Conservation (phyloP, 345 rosid species). For the Citrus unshiu region DNA sequence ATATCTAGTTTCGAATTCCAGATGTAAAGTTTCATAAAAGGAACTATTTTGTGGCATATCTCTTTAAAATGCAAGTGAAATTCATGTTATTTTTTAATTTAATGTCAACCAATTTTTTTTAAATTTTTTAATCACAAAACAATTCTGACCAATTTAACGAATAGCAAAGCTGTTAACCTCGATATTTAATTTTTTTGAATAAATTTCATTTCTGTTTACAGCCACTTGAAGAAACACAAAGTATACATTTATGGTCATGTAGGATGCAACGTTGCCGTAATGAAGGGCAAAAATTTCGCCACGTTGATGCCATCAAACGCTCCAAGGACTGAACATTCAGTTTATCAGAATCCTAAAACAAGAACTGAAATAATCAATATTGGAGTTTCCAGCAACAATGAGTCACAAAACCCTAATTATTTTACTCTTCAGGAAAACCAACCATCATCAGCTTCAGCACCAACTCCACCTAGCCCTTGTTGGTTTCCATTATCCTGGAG, state of each 20-base stretch:
- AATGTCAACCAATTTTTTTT: too few relatives aligned
- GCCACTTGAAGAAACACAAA: slow-evolving; percentile 34
- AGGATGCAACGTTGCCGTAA: slow-evolving; percentile 43
- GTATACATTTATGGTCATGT: slow-evolving; percentile 30
- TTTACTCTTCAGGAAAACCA: slow-evolving; percentile 5
- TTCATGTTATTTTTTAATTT: too few relatives aligned
- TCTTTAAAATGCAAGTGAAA: too few relatives aligned
- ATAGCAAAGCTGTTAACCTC: too few relatives aligned
- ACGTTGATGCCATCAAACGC: slow-evolving; percentile 36
- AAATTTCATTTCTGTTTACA: slow-evolving; percentile 10
- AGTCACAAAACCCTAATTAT: not conserved
- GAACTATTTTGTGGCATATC: too few relatives aligned
- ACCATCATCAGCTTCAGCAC: not conserved
- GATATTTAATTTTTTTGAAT: too few relatives aligned
- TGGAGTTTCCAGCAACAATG: not conserved
- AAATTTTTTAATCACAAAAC: too few relatives aligned
- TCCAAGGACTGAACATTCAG: not conserved
- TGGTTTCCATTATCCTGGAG: slow-evolving; percentile 47
- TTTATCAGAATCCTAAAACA: not conserved
- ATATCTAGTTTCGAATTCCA: too few relatives aligned
- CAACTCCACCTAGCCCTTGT: slow-evolving; percentile 11
- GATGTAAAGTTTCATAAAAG: too few relatives aligned
- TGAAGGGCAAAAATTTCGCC: slow-evolving; percentile 45
- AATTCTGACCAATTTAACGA: too few relatives aligned
- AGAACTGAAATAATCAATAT: not conserved